Percentiles rank a stretch among this genome's conserved stretches.
Conservation (phyloP, 2,329 filamentous ascomycete species). For the Aspergillus flavus region DNA sequence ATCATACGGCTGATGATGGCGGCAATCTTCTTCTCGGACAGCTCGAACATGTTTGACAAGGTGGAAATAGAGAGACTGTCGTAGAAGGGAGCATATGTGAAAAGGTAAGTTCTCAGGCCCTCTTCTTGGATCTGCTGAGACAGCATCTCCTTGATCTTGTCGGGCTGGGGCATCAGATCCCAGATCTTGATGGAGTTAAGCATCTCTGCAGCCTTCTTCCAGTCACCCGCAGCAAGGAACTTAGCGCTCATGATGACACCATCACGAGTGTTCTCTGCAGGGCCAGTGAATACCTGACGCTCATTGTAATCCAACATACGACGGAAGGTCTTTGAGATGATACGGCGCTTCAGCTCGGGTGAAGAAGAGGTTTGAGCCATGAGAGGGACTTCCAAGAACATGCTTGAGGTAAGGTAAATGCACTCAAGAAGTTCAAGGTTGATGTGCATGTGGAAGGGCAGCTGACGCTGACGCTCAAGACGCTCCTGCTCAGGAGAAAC, state of each 20-base stretch:
- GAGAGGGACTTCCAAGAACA: slow-evolving; percentile 97
- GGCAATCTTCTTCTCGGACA: slow-evolving; percentile 85
- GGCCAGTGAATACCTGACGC: slow-evolving; percentile 97
- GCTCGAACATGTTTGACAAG: slow-evolving; percentile 92
- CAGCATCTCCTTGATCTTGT: slow-evolving; percentile 96
- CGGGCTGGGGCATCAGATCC: slow-evolving; percentile 92
- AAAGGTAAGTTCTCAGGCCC: slow-evolving; percentile 95
- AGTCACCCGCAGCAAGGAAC: slow-evolving; percentile 93
- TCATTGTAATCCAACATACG: slow-evolving; percentile 99
- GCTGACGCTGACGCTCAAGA: slow-evolving; percentile 92
- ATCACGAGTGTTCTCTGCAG: slow-evolving; percentile 97
- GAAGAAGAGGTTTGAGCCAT: slow-evolving; percentile 96
- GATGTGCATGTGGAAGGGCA: slow-evolving; percentile 99
- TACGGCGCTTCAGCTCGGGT: slow-evolving; percentile 93
- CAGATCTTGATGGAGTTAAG: slow-evolving; percentile 99
- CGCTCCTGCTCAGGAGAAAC: slow-evolving; percentile 98
- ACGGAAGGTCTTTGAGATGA: slow-evolving; percentile 99
- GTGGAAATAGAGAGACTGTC: slow-evolving; percentile 89
- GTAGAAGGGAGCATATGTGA: slow-evolving; percentile 99
- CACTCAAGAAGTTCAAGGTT: slow-evolving; percentile 98
- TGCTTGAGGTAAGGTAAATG: slow-evolving; percentile 97
- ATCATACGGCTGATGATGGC: slow-evolving; percentile 99
- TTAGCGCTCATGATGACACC: slow-evolving; percentile 99
- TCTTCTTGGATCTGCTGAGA: slow-evolving; percentile 98
- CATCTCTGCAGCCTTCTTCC: slow-evolving; percentile 93